Base-by-base conservation (phyloP, 2,329 filamentous ascomycete species). In the Penicillium sp. region DNA sequence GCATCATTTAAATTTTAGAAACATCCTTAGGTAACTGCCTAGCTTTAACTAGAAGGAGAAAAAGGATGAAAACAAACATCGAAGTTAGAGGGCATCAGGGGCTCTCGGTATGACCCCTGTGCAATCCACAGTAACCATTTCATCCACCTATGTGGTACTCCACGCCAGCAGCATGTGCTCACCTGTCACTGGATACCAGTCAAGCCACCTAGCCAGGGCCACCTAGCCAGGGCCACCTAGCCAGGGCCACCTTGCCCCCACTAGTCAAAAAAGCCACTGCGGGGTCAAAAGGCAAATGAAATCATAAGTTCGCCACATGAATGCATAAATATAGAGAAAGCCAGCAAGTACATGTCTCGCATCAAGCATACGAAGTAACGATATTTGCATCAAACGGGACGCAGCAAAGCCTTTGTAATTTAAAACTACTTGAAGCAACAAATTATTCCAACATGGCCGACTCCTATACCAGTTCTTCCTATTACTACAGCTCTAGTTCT, bases 391-490 rank as follows among this genome's bases (percentile, higher is more conserved):
- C 35, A 5, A 6, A 14, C 29, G 46, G 26, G n/a, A 29, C 27
- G 10, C 3, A 44, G 33, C 19, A 31, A 48, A 37, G 14, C 19
- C 9, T 33, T 22, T 47, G 14, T 19, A 31, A 3, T 26, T 37
- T 35, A 21, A 24, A 47, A 19, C 1, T 29, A 41, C 19, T 51
- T 31, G 27, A 33, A 35, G 22, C 26, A 39, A 24, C 26, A 45
- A 21, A 29, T 41, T 6, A 29, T 7, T 9, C 46, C 45, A 56
- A 19, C 14, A 61, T 71, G 68, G 60, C 67, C 58, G 60, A 70
- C 46, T 65, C 61, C n/a, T 68, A 68, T 52, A 65, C 60, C 61
- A 71, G 66, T 46, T 69, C 68, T n/a, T 69, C 70, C 29, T 73
- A 68, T 59, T 72, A 64, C 61, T 73, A 68, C 59, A 72, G 63